These are phyloP conservation scores for Gastrolobium villosum DNA, from an alignment of 306 rosid genomes.

Conservation along the genomic window DNA sequence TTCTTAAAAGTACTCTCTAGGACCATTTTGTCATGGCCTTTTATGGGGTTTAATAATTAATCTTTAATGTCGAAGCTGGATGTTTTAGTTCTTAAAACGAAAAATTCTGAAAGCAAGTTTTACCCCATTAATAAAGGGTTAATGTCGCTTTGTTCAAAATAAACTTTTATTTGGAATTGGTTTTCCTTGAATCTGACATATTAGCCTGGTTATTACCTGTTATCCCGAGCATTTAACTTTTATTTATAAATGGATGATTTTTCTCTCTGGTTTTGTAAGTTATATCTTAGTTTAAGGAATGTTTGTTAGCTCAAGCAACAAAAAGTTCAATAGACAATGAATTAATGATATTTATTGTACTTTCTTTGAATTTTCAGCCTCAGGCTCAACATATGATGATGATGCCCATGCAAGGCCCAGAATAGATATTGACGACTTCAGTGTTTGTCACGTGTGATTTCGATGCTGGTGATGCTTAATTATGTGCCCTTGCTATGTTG, in stretches of 20 bases:
- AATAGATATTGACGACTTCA: constrained; percentile 49
- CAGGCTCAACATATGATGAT: constrained; percentile 81
- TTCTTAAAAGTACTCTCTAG: not conserved
- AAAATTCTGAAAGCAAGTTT: not conserved
- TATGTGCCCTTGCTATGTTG: constrained; percentile 26
- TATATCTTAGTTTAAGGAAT: not conserved
- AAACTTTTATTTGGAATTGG: not conserved
- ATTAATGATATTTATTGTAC: constrained; percentile 5
- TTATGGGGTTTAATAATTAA: not conserved
- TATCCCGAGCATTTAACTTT: not conserved
- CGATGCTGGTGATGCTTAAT: constrained; percentile 42
- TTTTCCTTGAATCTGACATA: not conserved
- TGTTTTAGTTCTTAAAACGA: not conserved
- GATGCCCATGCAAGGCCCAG: constrained; percentile 76
- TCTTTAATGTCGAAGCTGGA: not conserved
- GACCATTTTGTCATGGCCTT: constrained; percentile 14
- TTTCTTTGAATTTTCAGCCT: constrained; percentile 32
- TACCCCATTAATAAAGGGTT: not conserved
- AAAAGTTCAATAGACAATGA: not conserved
- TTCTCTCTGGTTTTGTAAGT: constrained; percentile 9
- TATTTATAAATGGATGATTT: not conserved
- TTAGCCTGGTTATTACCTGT: not conserved
- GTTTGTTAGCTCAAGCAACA: not conserved
- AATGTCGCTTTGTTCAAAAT: not conserved
- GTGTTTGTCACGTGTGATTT: constrained; percentile 33